Conservation (phyloP, 2,329 filamentous ascomycete species). For the Triangularia setosa region DNA sequence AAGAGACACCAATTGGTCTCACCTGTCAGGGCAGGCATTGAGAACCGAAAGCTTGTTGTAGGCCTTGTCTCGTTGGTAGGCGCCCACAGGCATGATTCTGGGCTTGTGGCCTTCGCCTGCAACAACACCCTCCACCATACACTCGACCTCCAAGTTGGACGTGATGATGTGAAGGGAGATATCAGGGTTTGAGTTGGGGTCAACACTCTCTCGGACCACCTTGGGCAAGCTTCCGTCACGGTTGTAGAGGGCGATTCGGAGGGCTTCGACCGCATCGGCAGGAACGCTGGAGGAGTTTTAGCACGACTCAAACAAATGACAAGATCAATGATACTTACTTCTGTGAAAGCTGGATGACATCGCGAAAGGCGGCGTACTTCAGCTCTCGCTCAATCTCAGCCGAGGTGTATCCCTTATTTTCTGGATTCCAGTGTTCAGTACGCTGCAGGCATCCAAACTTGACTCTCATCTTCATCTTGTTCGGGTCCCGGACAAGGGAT, state of each 20-base stretch:
- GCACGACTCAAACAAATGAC: neutral
- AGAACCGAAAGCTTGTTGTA: conserved; percentile 24
- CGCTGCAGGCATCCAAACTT: conserved; percentile 22
- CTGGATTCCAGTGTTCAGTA: conserved; percentile 21
- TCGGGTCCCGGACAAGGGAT: conserved; percentile 8
- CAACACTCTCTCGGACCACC: neutral
- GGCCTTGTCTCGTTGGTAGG: conserved; percentile 16
- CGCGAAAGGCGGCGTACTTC: neutral
- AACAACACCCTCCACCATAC: conserved; percentile 11
- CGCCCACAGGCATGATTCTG: neutral
- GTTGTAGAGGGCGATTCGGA: neutral
- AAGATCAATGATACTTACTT: neutral
- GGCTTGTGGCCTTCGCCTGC: neutral
- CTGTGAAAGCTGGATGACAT: neutral
- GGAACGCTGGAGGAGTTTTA: conserved; percentile 9
- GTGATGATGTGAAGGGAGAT: conserved; percentile 17
- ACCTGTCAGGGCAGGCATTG: conserved; percentile 2
- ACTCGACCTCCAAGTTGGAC: conserved; percentile 22
- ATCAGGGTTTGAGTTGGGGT: conserved; percentile 1
- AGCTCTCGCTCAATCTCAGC: conserved; percentile 13
- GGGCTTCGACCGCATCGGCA: neutral
- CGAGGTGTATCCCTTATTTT: conserved; percentile 16
- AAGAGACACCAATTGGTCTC: neutral
- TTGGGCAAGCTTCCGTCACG: neutral
- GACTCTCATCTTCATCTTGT: conserved; percentile 24